Conservation (phyloP, 2,329 filamentous ascomycete genomes). For the Phyllosticta ampelicida region DNA sequence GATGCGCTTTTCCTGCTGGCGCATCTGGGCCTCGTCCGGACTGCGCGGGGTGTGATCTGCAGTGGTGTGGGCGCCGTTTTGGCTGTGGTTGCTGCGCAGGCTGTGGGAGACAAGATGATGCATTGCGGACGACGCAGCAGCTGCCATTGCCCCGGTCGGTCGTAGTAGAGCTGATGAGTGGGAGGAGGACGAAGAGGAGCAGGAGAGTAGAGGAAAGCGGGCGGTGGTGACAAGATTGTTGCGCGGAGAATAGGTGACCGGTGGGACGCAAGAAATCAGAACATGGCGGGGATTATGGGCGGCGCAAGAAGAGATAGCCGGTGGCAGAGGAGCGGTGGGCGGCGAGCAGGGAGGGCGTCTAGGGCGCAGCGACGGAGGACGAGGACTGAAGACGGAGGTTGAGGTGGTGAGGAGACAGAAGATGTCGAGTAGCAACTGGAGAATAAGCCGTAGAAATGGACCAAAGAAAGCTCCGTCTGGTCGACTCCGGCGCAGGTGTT, state of each 20-base stretch:
- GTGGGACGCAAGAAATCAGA: not conserved
- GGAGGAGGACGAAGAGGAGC: not conserved
- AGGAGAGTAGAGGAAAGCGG: not conserved
- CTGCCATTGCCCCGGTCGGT: constrained; percentile 21
- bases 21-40: constrained; percentile 21
- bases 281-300: not conserved
- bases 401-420: not conserved
- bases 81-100: constrained; percentile 17
- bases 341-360: not conserved
- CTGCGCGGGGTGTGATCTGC: constrained; percentile 16
- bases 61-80: constrained; percentile 17
- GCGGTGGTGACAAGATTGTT: not conserved
- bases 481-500: not conserved
- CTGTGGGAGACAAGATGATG: constrained; percentile 23
- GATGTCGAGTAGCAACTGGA: not conserved
- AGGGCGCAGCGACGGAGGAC: not conserved
- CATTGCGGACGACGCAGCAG: constrained; percentile 21
- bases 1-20: constrained; percentile 37
- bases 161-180: not conserved
- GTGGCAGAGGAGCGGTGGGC: not conserved
- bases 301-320: not conserved
- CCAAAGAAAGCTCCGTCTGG: not conserved
- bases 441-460: not conserved
- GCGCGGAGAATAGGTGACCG: not conserved
- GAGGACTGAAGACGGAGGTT: not conserved